Percentiles rank a stretch among this genome's conserved stretches.
Conservation (phyloP, 1,284 basidiomycete genomes). For the Coniferiporia weirii region DNA sequence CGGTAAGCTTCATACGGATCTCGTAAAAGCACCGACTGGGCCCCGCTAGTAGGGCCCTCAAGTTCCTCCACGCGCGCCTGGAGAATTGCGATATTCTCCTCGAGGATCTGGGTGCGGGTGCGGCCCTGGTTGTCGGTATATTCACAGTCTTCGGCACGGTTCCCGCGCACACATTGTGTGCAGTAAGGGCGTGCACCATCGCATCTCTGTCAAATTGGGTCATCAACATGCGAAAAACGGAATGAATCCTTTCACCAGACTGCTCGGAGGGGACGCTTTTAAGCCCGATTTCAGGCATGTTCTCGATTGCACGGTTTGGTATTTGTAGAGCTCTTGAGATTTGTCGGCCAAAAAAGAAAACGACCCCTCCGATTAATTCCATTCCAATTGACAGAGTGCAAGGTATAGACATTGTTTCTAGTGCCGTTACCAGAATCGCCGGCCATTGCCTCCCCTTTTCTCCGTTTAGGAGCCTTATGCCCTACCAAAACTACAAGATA, state of each 20-base stretch:
- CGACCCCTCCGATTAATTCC: too few relatives aligned
- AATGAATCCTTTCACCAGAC: background rate
- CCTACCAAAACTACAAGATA: too few relatives aligned
- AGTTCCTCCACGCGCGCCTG: constrained; percentile 34
- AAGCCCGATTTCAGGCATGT: too few relatives aligned
- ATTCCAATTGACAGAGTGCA: too few relatives aligned
- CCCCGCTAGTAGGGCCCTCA: constrained; percentile 27
- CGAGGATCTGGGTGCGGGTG: constrained; percentile 33
- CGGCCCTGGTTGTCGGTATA: constrained; percentile 33
- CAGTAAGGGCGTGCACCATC: constrained; percentile 38
- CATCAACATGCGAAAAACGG: background rate
- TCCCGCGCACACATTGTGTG: constrained; percentile 31
- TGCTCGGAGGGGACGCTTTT: background rate
- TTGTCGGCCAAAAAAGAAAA: too few relatives aligned
- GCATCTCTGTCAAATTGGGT: constrained; percentile 32
- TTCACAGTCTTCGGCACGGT: constrained; percentile 36
- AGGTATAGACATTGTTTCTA: too few relatives aligned
- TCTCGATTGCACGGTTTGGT: too few relatives aligned
- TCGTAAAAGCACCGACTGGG: constrained; percentile 27
- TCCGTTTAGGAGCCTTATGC: too few relatives aligned
- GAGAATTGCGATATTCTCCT: constrained; percentile 34
- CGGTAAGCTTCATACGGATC: constrained; percentile 27
- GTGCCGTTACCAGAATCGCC: too few relatives aligned
- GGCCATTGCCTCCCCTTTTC: too few relatives aligned
- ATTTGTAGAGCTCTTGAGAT: background rate